Evolutionary conservation across 306 rosid species (phyloP), one percentile per base, ranked within the genome.

Genomic region (Vicia sativa): DNA sequence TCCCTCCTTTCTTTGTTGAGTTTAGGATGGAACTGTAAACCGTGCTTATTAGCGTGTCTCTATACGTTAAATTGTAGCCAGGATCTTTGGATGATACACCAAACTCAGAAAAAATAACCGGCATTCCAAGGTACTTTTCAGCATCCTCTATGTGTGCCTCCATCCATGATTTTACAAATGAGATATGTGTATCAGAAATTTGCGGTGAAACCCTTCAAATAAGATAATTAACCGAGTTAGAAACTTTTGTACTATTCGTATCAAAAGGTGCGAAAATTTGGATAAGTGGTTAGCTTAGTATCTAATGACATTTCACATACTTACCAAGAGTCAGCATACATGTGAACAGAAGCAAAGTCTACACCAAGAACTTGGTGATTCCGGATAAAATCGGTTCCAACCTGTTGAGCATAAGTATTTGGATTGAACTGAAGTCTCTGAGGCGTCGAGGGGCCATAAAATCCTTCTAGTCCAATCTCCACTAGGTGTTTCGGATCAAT

Each of bases 141-240:
- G 97, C 92, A 75, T 93, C 99, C 28, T 93, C 92, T 52, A 93
- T 86, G 79, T 93, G 99, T 38, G 97, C 82, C 68, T 93, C 82
- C 86, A 88, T 90, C 97, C 99, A 93, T 31, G 95, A 81, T 75
- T 81, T 81, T 56, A 92, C 74, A 67, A 93, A 93, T 69, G 81
- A 75, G 72, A 93, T 62, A 59, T 90, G 99, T n/a, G 68, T 69
- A 39, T 80, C 91, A 26, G 97, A 68, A 50, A 90, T 76, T 43
- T 88, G 71, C 67, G 59, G 81, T 13, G 99, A 81, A 70, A 77
- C 54, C 85, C 80, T 81, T 65, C 71, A 81, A 42, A 26, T 38
- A 7, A 5, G n/a, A 49, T 41, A 60, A 18, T 42, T n/a, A 38
- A 60, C 29, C 38, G 11, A 65, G 71, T 80, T 34, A 80, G 73